These are phyloP conservation scores for Miscanthus lutarioriparius DNA, from an alignment of 176 grass and related monocot species.

Conservation along the genomic window DNA sequence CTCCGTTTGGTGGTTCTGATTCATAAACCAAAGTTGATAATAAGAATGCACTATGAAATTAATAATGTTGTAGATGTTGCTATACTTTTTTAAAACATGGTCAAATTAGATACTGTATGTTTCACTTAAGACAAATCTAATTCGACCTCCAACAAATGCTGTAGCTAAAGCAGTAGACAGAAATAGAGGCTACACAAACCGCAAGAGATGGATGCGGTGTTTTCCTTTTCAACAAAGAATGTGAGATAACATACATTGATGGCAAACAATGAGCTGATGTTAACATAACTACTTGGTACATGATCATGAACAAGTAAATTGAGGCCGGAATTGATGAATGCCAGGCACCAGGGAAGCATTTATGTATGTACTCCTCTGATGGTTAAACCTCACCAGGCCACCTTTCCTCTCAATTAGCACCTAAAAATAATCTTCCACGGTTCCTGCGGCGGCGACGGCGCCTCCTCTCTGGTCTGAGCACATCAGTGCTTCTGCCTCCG, in stretches of 20 bases:
- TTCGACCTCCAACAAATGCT: background rate
- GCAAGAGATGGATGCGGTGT: slow-evolving; percentile 30
- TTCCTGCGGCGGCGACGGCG: slow-evolving; percentile 58
- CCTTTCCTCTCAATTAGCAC: slow-evolving; percentile 47
- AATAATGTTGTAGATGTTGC: background rate
- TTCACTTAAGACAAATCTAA: background rate
- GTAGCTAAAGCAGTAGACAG: background rate
- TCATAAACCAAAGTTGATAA: no score
- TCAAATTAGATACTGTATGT: background rate
- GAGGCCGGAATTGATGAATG: slow-evolving; percentile 55
- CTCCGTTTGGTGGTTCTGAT: background rate
- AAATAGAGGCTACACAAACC: slow-evolving; percentile 32
- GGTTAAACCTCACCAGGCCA: background rate
- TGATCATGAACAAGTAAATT: slow-evolving; percentile 71
- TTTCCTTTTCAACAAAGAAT: slow-evolving; percentile 58
- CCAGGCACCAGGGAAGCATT: slow-evolving; percentile 40
- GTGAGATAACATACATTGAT: slow-evolving; percentile 46
- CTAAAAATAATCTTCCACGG: slow-evolving; percentile 64
- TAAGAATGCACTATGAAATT: background rate
- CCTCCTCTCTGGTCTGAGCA: slow-evolving; percentile 50
- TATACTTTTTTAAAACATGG: background rate
- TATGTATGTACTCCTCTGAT: slow-evolving; percentile 42
- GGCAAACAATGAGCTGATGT: slow-evolving; percentile 49
- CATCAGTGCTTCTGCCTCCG: slow-evolving; percentile 25
- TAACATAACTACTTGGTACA: slow-evolving; percentile 57